Base-by-base conservation (phyloP, 805 yeast species). In the Candida piceae region DNA sequence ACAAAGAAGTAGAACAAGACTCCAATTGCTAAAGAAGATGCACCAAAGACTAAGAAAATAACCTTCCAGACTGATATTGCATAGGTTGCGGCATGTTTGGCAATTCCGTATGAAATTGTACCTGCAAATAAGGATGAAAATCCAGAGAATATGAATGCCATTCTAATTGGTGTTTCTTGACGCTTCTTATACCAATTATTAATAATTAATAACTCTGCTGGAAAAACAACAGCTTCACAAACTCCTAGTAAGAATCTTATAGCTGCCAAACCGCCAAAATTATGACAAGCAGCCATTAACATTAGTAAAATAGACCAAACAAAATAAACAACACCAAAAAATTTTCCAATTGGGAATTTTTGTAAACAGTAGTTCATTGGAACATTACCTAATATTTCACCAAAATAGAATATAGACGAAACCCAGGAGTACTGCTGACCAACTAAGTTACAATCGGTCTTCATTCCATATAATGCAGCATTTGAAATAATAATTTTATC, bases 31-130 rank as follows among this genome's bases (percentile, higher is more conserved):
- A 76, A 56, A 0, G 83, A 74, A 25, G 73, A 49, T 8, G 72
- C 67, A 31, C 84, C 84, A 36, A 73, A 63, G 28, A 74, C 69
- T 24, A 78, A 64, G 52, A 69, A 72, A 35, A 78, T 64, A 17
- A 76, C 52, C 40, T 69, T 67, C 79, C 80, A 78, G 11, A 58
- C 55, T 2, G 51, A 54, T 24, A 68, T 48, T 3, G 52, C 30
- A 16, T 40, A 34, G 11, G 43, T 26, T 12, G 53, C 36, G 7
- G 39, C 48, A 16, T 41, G 53, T 33, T 49, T 49, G 16, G 58
- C 46, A 10, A 62, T 48, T 7, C 60, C 65, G 26, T 59, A 60
- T 17, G 63, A 54, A 7, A 50, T 20, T 9, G 47, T 40, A 16
- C 52, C 49, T 15, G 46, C 45, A 18, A 52, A 41, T 32, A 52